Conservation (phyloP, 1,139 yeast species). For the Blastobotrys indianensis region DNA sequence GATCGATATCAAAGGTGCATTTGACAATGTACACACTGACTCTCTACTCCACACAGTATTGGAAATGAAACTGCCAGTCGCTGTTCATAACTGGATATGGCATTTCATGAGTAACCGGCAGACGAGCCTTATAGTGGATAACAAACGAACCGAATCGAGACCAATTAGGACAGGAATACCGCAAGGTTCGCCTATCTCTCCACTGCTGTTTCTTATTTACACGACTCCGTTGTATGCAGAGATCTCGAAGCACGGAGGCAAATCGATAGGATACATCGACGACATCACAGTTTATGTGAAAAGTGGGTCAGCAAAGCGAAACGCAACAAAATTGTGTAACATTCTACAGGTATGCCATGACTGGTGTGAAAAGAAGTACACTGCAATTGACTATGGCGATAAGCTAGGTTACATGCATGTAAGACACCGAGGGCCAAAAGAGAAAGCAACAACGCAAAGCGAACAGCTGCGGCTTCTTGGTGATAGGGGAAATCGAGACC, state of each 20-base stretch:
- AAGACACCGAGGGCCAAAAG: too few species aligned
- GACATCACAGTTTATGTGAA: conserved; percentile 17
- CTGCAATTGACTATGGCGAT: conserved; percentile 12
- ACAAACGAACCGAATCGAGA: not conserved
- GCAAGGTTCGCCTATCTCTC: conserved; percentile 21
- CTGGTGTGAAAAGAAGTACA: conserved; percentile 9
- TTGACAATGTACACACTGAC: conserved; percentile 15
- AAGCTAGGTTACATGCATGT: not conserved
- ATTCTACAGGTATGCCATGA: conserved; percentile 6
- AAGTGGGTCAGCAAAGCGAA: too few species aligned
- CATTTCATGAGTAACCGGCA: conserved; percentile 7
- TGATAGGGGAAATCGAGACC: too few species aligned
- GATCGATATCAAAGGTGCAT: conserved; percentile 19
- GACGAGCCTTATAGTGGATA: conserved; percentile 6
- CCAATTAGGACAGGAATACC: conserved; percentile 17
- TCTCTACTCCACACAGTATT: conserved; percentile 10
- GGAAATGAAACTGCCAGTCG: conserved; percentile 9
- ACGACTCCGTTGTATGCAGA: conserved; percentile 15
- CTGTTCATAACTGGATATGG: conserved; percentile 10
- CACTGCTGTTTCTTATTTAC: conserved; percentile 18
- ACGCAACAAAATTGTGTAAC: not conserved
- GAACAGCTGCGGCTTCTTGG: too few species aligned
- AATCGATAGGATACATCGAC: conserved; percentile 15
- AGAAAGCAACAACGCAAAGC: too few species aligned
- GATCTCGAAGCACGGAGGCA: conserved; percentile 9